These are phyloP conservation scores for Boletus huronensis DNA, from an alignment of 768 basidiomycete species.

Conservation along the genomic window DNA sequence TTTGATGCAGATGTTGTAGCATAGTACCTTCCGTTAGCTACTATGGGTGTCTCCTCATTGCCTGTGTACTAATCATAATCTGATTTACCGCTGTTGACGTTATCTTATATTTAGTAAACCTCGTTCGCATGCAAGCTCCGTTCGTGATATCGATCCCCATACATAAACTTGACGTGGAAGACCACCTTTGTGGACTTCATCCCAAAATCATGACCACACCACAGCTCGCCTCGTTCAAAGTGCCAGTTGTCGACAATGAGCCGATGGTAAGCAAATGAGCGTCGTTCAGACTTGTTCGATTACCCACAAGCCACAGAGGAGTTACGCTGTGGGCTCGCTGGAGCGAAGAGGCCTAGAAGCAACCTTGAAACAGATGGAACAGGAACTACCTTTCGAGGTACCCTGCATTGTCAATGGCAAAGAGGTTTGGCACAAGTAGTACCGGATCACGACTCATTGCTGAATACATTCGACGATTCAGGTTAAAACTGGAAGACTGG, in stretches of 20 bases:
- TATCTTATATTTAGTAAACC: not conserved
- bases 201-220: conserved; percentile 54
- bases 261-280: conserved; percentile 63
- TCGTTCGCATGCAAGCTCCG: conserved; percentile 16
- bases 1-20: not conserved
- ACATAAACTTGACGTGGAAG: not conserved
- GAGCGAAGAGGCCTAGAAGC: conserved; percentile 74
- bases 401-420: conserved; percentile 92
- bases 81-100: not conserved
- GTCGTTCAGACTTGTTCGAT: not conserved
- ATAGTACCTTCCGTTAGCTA: not conserved
- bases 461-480: conserved; percentile 27
- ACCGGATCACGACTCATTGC: not conserved
- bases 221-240: conserved; percentile 81
- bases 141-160: not conserved
- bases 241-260: conserved; percentile 88
- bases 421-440: conserved; percentile 47
- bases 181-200: not conserved
- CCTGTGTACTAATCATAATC: not conserved
- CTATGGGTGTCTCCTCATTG: not conserved
- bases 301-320: conserved; percentile 43
- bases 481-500: conserved; percentile 78
- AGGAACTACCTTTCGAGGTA: conserved; percentile 84
- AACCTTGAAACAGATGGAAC: conserved; percentile 76
- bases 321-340: conserved; percentile 73